phyloP scores from a whole-genome alignment of 1,284 basidiomycete genomes.

The Inonotus hispidus region DNA sequence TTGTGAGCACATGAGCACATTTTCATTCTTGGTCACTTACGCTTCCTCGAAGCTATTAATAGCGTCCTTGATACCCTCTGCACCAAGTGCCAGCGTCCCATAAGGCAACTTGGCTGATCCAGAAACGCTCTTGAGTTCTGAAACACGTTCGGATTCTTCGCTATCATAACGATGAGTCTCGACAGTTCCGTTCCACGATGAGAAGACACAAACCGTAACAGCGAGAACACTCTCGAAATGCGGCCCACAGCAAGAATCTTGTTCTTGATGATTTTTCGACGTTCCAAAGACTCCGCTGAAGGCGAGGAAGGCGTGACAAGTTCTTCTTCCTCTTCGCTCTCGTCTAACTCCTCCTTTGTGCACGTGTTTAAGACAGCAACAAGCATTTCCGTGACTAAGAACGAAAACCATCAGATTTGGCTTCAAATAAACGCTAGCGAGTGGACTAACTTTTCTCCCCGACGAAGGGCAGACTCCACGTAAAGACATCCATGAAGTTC shows the following conservation, averaged over 20 bases:
- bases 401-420: not conserved
- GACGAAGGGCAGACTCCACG: constrained; percentile 87
- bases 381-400: constrained; percentile 88
- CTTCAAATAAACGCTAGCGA: not conserved
- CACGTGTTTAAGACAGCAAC: constrained; percentile 93
- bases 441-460: constrained; percentile 83
- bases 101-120: constrained; percentile 79
- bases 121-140: constrained; percentile 90
- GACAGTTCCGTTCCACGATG: not conserved
- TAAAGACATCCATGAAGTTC: constrained; percentile 94
- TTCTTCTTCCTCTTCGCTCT: constrained; percentile 67
- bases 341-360: constrained; percentile 91
- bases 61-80: constrained; percentile 94
- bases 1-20: not conserved
- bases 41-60: constrained; percentile 95
- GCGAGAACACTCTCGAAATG: constrained; percentile 93
- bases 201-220: constrained; percentile 69
- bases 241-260: constrained; percentile 98
- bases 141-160: constrained; percentile 97
- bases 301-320: constrained; percentile 33
- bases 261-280: constrained; percentile 87
- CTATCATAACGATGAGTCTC: constrained; percentile 34
- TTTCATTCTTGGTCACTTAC: constrained; percentile 43
- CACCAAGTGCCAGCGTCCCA: constrained; percentile 82
- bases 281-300: constrained; percentile 49